Conservation (phyloP, 768 basidiomycete genomes). For the Tulasnella sp. region DNA sequence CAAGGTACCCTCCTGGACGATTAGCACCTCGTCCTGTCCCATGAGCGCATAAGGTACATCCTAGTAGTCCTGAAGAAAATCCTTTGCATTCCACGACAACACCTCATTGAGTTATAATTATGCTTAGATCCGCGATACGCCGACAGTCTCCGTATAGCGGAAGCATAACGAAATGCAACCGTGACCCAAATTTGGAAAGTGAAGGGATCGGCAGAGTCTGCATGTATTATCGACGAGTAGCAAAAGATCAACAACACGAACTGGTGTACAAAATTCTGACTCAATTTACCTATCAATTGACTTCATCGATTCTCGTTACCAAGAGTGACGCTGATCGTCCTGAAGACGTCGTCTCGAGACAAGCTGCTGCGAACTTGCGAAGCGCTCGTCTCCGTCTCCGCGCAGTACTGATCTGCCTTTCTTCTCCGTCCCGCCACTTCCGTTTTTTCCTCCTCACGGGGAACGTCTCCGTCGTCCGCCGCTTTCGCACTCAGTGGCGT, state of each 20-base stretch:
- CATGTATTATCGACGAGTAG: no score
- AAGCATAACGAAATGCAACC: neutral
- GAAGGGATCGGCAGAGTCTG: no score
- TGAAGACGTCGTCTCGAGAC: neutral
- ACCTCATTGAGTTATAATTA: neutral
- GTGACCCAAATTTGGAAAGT: no score
- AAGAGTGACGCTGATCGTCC: neutral
- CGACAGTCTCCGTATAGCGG: neutral
- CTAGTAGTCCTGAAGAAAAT: neutral
- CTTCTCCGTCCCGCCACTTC: neutral
- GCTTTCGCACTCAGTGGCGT: neutral
- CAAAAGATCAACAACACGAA: no score
- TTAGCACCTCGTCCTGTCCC: neutral
- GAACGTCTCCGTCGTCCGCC: neutral
- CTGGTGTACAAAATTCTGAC: no score
- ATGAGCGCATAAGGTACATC: neutral
- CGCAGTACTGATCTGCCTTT: neutral
- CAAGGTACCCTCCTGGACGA: neutral
- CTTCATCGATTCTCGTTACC: neutral
- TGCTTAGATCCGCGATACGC: no score
- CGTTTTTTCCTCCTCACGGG: neutral
- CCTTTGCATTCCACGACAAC: neutral
- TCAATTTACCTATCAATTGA: no score
- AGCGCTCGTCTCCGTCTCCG: neutral
- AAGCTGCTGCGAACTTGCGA: neutral